phyloP scores from a whole-genome alignment of 1,139 yeast genomes.

The Pichia sp. region DNA sequence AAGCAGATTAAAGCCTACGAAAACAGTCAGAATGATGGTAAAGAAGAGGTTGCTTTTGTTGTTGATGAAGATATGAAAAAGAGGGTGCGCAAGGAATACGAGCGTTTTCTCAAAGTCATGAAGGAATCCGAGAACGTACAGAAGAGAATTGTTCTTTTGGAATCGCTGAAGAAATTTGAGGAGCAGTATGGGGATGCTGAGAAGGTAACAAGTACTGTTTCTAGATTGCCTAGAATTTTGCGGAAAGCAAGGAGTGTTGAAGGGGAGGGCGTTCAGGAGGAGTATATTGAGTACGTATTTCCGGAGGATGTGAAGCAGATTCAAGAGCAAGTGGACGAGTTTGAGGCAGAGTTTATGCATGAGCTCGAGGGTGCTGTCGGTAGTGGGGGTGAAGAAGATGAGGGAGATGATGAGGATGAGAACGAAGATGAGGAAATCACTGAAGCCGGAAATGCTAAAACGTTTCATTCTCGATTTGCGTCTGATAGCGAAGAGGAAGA shows the following conservation, averaged over 20 bases:
- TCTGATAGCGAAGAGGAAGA: slow-evolving; percentile 15
- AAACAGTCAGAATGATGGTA: slow-evolving; percentile 32
- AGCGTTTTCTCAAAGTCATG: slow-evolving; percentile 47
- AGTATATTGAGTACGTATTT: slow-evolving; percentile 60
- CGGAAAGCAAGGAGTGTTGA: slow-evolving; percentile 41
- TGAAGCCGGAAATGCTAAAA: neutral
- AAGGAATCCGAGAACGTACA: slow-evolving; percentile 33
- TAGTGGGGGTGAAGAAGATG: slow-evolving; percentile 41
- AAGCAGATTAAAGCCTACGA: slow-evolving; percentile 44
- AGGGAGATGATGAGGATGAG: slow-evolving; percentile 32
- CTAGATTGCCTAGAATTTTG: slow-evolving; percentile 55
- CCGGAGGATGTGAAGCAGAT: slow-evolving; percentile 51
- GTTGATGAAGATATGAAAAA: slow-evolving; percentile 49
- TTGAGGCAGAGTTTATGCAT: slow-evolving; percentile 34
- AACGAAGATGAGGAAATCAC: slow-evolving; percentile 13
- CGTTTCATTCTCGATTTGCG: slow-evolving; percentile 30
- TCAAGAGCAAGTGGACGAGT: slow-evolving; percentile 18
- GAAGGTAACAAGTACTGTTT: slow-evolving; percentile 36
- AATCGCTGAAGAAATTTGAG: slow-evolving; percentile 68
- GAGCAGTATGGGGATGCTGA: slow-evolving; percentile 51
- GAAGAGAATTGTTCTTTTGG: slow-evolving; percentile 51
- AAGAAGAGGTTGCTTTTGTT: slow-evolving; percentile 34
- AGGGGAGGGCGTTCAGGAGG: slow-evolving; percentile 46
- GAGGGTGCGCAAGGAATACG: slow-evolving; percentile 54
- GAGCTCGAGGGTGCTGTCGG: slow-evolving; percentile 54